Evolutionary conservation across 2,329 filamentous ascomycete species (phyloP), one percentile per base, ranked within the genome.

Genomic region (Hypomyces perniciosus): DNA sequence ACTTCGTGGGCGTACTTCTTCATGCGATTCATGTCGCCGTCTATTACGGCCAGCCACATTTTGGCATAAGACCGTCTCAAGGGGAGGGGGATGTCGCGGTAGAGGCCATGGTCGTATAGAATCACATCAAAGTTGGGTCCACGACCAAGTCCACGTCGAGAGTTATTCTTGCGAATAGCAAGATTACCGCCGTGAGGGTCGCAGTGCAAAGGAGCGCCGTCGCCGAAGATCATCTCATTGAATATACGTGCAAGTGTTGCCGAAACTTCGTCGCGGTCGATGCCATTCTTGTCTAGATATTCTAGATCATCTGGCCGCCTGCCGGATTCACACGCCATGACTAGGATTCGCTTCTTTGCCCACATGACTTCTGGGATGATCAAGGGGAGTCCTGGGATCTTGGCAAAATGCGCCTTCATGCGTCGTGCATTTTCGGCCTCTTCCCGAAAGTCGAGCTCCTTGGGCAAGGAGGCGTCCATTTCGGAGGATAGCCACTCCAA

Each of bases 191-290:
- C 93, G 64, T 99, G 93, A 0, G 93, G 93, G 65, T 99, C 93
- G 70, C 93, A 99, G 72, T 99, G 93, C 37, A 99, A 73, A 0
- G 93, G 90, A 0, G 92, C 92, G 53, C 85, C 80, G 47, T 85
- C 81, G 44, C 92, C 91, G 59, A 99, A 99, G 59, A 99, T 96
- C 93, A 99, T 99, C 67, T 97, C 91, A 74, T 99, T 99, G 78
- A 99, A 99, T 53, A 99, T 90, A 53, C 85, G 84, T 0, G 93
- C 86, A 4, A 99, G 76, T 0, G 90, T 87, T 1, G 92, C 91
- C 0, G 91, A 95, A 5, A 99, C 93, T 68, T 97, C 92, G 64
- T 97, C 93, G 20, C 93, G 84, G 68, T 95, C 90, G 64, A 99
- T 99, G 52, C 82, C 80, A 65, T 95, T 87, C 6, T 78, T 74